Percentiles rank a stretch among this genome's conserved stretches.
phyloP scores from a whole-genome alignment of 1,139 yeast genomes.

The Saccharomyces hybrid region DNA sequence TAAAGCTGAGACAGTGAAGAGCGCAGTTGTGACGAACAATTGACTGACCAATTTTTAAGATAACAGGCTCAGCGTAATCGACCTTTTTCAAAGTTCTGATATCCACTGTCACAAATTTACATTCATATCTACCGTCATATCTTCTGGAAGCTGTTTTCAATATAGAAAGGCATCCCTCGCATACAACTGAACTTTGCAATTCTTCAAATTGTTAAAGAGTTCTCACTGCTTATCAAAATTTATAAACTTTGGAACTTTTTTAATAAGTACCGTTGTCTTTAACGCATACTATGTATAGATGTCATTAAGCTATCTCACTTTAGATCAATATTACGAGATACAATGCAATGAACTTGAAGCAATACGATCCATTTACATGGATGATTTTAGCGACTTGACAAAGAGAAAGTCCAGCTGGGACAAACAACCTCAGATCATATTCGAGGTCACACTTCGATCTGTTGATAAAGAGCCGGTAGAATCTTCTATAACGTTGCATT shows the following conservation, averaged over 20 bases:
- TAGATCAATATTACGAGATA: conserved; percentile 36
- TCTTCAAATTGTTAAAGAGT: neutral
- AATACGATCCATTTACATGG: conserved; percentile 78
- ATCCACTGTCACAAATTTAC: neutral
- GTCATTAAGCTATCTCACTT: conserved; percentile 28
- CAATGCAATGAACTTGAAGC: conserved; percentile 53
- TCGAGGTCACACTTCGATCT: conserved; percentile 55
- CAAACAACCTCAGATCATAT: conserved; percentile 70
- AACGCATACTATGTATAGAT: conserved; percentile 10
- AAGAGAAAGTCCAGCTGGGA: conserved; percentile 70
- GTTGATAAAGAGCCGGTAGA: conserved; percentile 44
- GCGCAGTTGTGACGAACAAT: neutral
- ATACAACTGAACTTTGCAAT: neutral
- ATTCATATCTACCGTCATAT: neutral
- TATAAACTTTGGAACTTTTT: neutral
- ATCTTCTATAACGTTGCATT: conserved; percentile 47
- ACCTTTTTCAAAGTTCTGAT: neutral
- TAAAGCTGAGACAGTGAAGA: neutral
- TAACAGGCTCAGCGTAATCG: neutral
- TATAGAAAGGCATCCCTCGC: neutral
- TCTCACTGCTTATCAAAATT: neutral
- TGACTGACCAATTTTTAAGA: neutral
- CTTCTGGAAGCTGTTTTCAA: neutral
- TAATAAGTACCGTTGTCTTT: neutral
- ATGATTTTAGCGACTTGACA: conserved; percentile 63